Conservation (phyloP, 2,329 filamentous ascomycete genomes). For the Fusarium sp. region DNA sequence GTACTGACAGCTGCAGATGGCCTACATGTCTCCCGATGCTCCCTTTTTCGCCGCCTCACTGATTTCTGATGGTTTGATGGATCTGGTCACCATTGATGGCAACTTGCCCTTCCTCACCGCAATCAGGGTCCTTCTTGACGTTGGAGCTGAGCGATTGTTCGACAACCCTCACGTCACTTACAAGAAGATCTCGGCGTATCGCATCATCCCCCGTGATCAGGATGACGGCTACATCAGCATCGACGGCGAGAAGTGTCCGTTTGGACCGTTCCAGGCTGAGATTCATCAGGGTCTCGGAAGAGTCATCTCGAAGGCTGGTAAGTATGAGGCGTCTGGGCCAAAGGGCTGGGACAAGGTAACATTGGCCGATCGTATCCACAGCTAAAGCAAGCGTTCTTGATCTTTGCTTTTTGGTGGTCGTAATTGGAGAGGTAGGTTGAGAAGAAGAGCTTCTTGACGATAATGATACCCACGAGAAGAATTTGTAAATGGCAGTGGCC, state of each 20-base stretch:
- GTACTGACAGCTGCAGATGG: conserved; percentile 68
- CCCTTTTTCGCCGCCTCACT: conserved; percentile 90
- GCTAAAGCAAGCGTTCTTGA: conserved; percentile 20
- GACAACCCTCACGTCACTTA: conserved; percentile 82
- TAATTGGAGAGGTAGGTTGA: neutral
- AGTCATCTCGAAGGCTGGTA: conserved; percentile 80
- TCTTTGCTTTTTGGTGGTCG: neutral
- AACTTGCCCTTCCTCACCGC: conserved; percentile 75
- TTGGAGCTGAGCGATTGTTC: conserved; percentile 81
- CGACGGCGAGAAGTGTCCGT: conserved; percentile 88
- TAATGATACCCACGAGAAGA: conserved; percentile 43
- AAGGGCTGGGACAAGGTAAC: conserved; percentile 59
- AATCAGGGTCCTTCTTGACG: conserved; percentile 74
- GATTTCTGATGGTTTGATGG: conserved; percentile 85
- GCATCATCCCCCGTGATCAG: conserved; percentile 80
- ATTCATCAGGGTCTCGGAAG: conserved; percentile 84
- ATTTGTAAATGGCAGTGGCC: conserved; percentile 2
- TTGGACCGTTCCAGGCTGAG: conserved; percentile 91
- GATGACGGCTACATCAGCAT: conserved; percentile 89
- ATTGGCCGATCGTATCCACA: conserved; percentile 46
- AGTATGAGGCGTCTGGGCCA: conserved; percentile 75
- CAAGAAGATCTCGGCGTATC: conserved; percentile 86
- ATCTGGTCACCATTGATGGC: conserved; percentile 84
- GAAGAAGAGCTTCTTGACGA: conserved; percentile 13
- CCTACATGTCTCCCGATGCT: conserved; percentile 86